Evolutionary conservation across 768 basidiomycete genomes (phyloP), one percentile per base, ranked within the genome.

Genomic region (Russula griseocarnosa): DNA sequence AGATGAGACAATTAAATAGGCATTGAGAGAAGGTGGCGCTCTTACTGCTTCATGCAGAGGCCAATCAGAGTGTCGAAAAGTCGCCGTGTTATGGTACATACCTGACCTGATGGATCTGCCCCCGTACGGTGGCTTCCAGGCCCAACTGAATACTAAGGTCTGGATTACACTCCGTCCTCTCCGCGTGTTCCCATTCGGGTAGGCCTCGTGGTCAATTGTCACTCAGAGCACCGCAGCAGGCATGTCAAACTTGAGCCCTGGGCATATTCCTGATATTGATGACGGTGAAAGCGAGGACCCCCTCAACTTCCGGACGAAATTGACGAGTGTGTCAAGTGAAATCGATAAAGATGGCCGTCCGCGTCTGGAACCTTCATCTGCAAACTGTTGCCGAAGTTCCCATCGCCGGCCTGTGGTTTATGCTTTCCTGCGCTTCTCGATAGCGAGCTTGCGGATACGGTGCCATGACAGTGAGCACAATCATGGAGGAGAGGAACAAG

Each of bases 21-120:
- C 56, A 63, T 52, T 2, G 50, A 11, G 16, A 56, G n/a, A 62
- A 57, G 46, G 18, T 18, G 50, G 10, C 36, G 7, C 26, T 32
- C 32, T 26, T 14, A 32, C 26, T 30, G 47, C 30, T 34, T 44
- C 56, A 50, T 34, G 38, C 34, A 40, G 52, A n/a, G 44, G 26
- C 38, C 30, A 63, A 58, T 46, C 50, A 40, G 54, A 42, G 34
- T 47, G 24, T 52, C 40, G n/a, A 36, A 44, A 63, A 36, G 62
- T 63, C 62, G 55, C 61, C 61, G 61, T n/a, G n/a, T 62, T 56
- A 47, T 47, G 6, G n/a, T 22, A 47, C 56, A 58, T 34, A 60
- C 59, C 28, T n/a, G n/a, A n/a, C n/a, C n/a, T 30, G 58, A 50
- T 49, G 14, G 49, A 9, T 32, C 58, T 8, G 38, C 53, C 18